Evolutionary conservation across 2,329 filamentous ascomycete genomes (phyloP), one percentile per base, ranked within the genome.

Genomic region (Xylariaceae sp.): DNA sequence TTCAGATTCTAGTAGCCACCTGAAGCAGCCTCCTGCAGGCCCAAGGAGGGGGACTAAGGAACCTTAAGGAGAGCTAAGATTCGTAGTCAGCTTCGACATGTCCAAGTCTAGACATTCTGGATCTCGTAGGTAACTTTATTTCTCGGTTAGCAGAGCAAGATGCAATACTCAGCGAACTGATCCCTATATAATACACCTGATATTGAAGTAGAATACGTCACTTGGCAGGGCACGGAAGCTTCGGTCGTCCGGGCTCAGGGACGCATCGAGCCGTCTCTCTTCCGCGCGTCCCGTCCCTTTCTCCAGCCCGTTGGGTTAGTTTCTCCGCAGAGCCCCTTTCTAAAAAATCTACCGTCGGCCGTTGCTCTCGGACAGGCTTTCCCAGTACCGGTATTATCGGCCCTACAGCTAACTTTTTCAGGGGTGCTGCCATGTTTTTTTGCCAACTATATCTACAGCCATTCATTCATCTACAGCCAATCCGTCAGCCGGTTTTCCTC

Each of bases 1-100:
- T 64, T 62, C 32, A 59, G 65, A 62, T 58, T 62, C 58, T 50
- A 53, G 59, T 48, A 53, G 44, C 57, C 32, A 10, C 65, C 65
- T 50, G 65, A 67, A 67, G 62, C 57, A 60, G 65, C 44, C 52
- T 54, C 54, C 44, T 67, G 65, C 65, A 68, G 65, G 60, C 65
- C 60, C 60, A 57, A 66, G 62, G 57, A 62, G 60, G 60, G 56
- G n/a, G n/a, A 60, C 56, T 56, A 56, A 44, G 20, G 16, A 23
- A 26, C 12, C 32, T 37, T 16, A 9, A 26, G 7, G 21, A 14
- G 43, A 44, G 20, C 14, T 20, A 2, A 16, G 4, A 21, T 16
- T 60, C 56, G 54, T 41, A 55, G 57, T 52, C 23, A 53, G 42
- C 42, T 44, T 45, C 44, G n/a, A 52, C 44, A 37, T 48, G 48